Evolutionary conservation across 352 stramenopile species (phyloP), one percentile per base, ranked within the genome.

Genomic region (Phytopythium ostracodes): DNA sequence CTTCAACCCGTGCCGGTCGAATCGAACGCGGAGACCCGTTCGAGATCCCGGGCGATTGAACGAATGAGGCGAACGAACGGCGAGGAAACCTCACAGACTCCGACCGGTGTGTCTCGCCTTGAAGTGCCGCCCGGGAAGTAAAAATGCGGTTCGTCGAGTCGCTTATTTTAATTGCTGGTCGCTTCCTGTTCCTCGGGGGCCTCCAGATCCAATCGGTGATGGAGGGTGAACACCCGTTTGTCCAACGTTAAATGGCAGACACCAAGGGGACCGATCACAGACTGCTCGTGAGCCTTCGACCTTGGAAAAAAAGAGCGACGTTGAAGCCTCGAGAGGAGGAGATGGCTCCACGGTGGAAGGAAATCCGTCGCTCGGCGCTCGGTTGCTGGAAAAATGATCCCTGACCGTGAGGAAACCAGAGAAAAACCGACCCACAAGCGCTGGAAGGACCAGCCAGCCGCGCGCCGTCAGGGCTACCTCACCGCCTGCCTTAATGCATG

Each of bases 291-390:
- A 25, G 25, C 10, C 47, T 54, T 54, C 47, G 47, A 54, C 25
- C 25, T 33, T 24, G 47, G 47, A 38, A 35, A 54, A 35, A 54
- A 15, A 14, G 9, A 2, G 35, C n/a, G 53, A 33, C 10, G 52
- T 47, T 58, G 33, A 46, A 47, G n/a, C 25, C 25, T 44, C 20
- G 52, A 24, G 33, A 56, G 33, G 14, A 33, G 27, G 49, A 27
- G 25, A 36, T 40, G 50, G 4, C 47, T 54, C 22, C 11, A 55
- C 29, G 50, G 29, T 43, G 50, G 50, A 43, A 56, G 35, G 50
- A 56, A 43, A 29, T 0, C 4, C 44, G 22, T 24, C 44, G 20
- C 1, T 52, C 9, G 24, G 14, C 33, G 2, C 33, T 38, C 33
- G 33, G 33, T 52, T 5, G n/a, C 17, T 31, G 46, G 2, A 5